Evolutionary conservation across 2,329 filamentous ascomycete species (phyloP), one percentile per base, ranked within the genome.

Genomic region (Chalara sp.): DNA sequence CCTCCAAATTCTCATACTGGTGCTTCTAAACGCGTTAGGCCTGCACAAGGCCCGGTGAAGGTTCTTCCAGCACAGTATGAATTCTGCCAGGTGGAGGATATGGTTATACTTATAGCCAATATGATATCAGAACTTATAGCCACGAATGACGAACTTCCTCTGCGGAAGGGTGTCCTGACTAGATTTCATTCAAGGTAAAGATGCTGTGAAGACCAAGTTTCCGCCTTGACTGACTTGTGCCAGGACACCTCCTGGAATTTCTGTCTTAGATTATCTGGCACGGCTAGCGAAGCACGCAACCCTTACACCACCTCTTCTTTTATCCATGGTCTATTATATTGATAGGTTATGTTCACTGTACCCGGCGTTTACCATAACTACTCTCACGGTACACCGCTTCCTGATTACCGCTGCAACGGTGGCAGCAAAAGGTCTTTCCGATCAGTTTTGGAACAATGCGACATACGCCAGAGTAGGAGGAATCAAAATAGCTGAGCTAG

Each of bases 281-380:
- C 85, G 93, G 56, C 76, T 99, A 52, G 93, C 95, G 29, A 89
- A 90, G 53, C 93, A 99, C 67, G 93, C 93, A 30, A 96, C 92
- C 0, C 77, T 99, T 3, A 90, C 89, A 6, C 91, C 93, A 10
- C 92, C 93, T 1, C 86, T 99, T 47, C 77, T 99, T n/a, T 80
- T 99, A 35, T 93, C 91, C 60, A 97, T 99, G 89, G 93, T 99
- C 51, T 99, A 95, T 66, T 99, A 97, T 64, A 97, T 99, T 63
- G 93, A 99, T 70, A 85, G 90, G 32, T 78, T 99, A 28, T 99
- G 92, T 69, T 85, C 88, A 8, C 76, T 95, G 53, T 99, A 96
- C 66, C 87, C 89, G 3, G 87, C 92, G 44, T 99, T 99, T 68
- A 96, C 91, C 31, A 95, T 99, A 60, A 96, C 91, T 66, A 96